Evolutionary conservation across 768 basidiomycete species (phyloP).

Genomic region (Trametes cingulata): DNA sequence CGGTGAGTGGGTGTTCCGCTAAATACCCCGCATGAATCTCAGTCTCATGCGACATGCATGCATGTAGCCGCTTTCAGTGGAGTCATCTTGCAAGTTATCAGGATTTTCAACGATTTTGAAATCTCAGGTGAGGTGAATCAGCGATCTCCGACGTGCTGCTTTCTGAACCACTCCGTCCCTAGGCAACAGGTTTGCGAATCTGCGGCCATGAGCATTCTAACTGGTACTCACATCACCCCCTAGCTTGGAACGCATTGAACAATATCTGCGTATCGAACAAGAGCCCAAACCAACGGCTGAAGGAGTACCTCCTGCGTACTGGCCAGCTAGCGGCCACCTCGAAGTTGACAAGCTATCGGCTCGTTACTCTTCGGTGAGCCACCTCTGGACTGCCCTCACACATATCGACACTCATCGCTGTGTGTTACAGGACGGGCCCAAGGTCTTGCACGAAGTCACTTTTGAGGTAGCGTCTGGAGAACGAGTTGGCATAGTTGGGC

Average conservation of each 20-base stretch:
- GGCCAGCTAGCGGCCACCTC: constrained; percentile 58
- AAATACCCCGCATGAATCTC: too few species aligned
- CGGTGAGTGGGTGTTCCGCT: constrained; percentile 22
- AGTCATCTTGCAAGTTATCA: constrained; percentile 49
- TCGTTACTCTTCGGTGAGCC: constrained; percentile 37
- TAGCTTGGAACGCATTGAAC: constrained; percentile 51
- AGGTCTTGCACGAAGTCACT: constrained; percentile 56
- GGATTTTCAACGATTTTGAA: constrained; percentile 44
- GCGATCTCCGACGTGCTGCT: background rate
- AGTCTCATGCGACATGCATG: too few species aligned
- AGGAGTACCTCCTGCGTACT: constrained; percentile 57
- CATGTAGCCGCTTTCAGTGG: constrained; percentile 51
- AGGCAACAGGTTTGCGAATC: background rate
- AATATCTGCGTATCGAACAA: constrained; percentile 57
- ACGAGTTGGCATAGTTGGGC: constrained; percentile 48
- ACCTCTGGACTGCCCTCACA: too few species aligned
- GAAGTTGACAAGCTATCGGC: constrained; percentile 53
- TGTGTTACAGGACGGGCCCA: constrained; percentile 47
- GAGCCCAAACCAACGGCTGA: constrained; percentile 37
- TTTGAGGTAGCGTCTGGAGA: constrained; percentile 57
- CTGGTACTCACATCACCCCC: background rate
- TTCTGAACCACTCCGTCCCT: too few species aligned
- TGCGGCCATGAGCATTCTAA: too few species aligned
- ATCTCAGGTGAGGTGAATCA: constrained; percentile 31
- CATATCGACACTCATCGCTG: too few species aligned